Conservation (phyloP, 495 filamentous ascomycete genomes). For the Hyaloscypha hepaticicola region DNA sequence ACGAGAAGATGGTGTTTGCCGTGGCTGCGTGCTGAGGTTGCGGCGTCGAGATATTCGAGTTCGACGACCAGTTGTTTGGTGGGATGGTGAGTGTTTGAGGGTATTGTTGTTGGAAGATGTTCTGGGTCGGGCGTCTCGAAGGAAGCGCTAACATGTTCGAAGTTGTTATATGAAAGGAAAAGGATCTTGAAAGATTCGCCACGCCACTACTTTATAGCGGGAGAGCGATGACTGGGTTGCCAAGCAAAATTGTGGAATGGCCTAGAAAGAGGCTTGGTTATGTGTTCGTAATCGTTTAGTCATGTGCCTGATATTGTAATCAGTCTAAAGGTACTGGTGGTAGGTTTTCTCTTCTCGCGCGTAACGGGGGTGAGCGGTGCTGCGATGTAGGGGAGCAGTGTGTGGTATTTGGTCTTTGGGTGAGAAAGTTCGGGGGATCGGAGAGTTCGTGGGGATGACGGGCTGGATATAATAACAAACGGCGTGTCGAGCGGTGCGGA, state of each 20-base stretch:
- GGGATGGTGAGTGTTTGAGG: conserved; percentile 7
- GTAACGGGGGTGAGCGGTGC: too few relatives aligned
- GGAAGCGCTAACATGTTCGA: conserved; percentile 21
- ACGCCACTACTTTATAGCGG: neutral
- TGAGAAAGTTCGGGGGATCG: too few relatives aligned
- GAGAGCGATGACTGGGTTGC: neutral
- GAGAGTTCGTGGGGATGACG: too few relatives aligned
- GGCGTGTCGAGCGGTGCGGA: too few relatives aligned
- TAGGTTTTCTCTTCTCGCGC: too few relatives aligned
- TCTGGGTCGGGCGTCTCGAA: conserved; percentile 2
- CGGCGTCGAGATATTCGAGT: conserved; percentile 14
- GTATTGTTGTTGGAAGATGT: conserved; percentile 3
- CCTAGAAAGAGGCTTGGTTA: conserved; percentile 4
- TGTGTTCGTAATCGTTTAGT: conserved; percentile 13
- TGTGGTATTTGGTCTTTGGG: too few relatives aligned
- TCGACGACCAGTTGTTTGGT: conserved; percentile 14
- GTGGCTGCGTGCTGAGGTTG: conserved; percentile 22
- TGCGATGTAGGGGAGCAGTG: too few relatives aligned
- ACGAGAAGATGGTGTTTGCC: conserved; percentile 20
- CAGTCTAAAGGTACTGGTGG: too few relatives aligned
- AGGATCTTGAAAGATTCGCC: neutral
- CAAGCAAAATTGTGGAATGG: neutral
- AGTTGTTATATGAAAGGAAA: neutral
- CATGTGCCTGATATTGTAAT: conserved; percentile 1
- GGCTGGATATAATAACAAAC: too few relatives aligned